These are phyloP conservation scores for Erysimum cheiri DNA, from an alignment of 441 rosid genomes.

Conservation along the genomic window DNA sequence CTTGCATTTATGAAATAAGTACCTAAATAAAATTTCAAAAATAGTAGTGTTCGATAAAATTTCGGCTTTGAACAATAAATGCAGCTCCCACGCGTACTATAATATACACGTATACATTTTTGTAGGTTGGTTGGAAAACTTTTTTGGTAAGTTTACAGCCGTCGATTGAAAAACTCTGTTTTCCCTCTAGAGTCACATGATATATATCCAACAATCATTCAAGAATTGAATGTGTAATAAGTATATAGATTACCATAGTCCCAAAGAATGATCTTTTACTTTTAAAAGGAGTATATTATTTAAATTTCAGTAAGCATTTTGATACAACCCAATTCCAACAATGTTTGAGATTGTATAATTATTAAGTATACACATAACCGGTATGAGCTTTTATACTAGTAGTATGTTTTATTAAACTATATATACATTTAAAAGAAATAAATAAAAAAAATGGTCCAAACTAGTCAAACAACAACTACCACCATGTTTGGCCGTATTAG, in stretches of 20 bases:
- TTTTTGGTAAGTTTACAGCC: no score
- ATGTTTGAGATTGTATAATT: neutral
- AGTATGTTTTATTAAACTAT: neutral
- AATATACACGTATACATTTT: no score
- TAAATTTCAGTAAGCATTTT: conserved; percentile 9
- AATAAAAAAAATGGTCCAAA: neutral
- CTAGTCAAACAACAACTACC: conserved; percentile 44
- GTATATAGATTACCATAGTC: neutral
- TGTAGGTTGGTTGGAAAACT: no score
- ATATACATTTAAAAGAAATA: neutral
- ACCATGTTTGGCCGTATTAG: conserved; percentile 39
- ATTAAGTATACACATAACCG: conserved; percentile 20
- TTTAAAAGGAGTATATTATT: neutral
- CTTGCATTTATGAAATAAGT: conserved; percentile 5
- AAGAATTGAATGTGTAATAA: conserved; percentile 10
- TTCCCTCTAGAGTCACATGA: conserved; percentile 21
- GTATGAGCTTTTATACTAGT: conserved; percentile 1
- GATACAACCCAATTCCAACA: neutral
- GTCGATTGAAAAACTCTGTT: neutral
- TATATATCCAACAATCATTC: conserved; percentile 28
- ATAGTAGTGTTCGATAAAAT: conserved; percentile 11
- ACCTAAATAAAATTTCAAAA: neutral
- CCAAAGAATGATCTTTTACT: conserved; percentile 9
- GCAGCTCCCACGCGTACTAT: conserved; percentile 29
- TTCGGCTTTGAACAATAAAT: conserved; percentile 30